A percentile compares a stretch with the other conserved stretches of the same genome.
These are phyloP conservation scores for Acer campestre DNA, from an alignment of 345 rosid species.

Conservation along the genomic window DNA sequence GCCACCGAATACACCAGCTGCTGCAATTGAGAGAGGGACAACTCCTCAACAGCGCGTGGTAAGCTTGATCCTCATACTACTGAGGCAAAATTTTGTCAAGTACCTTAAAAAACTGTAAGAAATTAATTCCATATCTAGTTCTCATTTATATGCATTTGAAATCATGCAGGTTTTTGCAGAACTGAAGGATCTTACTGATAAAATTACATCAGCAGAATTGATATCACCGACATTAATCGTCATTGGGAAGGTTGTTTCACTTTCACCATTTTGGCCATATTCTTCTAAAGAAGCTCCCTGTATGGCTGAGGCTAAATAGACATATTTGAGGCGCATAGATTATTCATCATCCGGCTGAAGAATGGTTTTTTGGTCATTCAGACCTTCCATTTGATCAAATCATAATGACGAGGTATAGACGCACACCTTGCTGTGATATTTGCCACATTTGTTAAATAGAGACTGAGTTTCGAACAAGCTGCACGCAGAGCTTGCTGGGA, in stretches of 20 bases:
- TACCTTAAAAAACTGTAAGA: background rate
- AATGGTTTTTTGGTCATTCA: background rate
- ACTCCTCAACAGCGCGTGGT: conserved; percentile 81
- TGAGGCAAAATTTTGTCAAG: background rate
- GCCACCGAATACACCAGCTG: conserved; percentile 79
- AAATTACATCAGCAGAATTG: conserved; percentile 58
- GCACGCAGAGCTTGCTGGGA: background rate
- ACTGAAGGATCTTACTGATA: conserved; percentile 67
- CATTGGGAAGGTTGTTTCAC: conserved; percentile 86
- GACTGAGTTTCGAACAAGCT: background rate
- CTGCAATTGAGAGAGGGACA: conserved; percentile 89
- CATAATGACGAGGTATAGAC: background rate
- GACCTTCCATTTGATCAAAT: background rate
- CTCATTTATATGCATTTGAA: background rate
- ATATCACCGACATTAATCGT: conserved; percentile 83
- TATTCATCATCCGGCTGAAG: background rate
- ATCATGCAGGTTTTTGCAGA: conserved; percentile 75
- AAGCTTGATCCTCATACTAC: conserved; percentile 29
- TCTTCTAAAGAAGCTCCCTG: conserved; percentile 39
- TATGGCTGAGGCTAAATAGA: conserved; percentile 43
- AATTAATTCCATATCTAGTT: background rate
- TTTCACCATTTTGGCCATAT: conserved; percentile 82
- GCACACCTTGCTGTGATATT: background rate
- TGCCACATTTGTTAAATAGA: background rate
- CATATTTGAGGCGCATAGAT: background rate